Evolutionary conservation across 805 yeast genomes (phyloP).

Genomic region (Isabelozyma heimii): DNA sequence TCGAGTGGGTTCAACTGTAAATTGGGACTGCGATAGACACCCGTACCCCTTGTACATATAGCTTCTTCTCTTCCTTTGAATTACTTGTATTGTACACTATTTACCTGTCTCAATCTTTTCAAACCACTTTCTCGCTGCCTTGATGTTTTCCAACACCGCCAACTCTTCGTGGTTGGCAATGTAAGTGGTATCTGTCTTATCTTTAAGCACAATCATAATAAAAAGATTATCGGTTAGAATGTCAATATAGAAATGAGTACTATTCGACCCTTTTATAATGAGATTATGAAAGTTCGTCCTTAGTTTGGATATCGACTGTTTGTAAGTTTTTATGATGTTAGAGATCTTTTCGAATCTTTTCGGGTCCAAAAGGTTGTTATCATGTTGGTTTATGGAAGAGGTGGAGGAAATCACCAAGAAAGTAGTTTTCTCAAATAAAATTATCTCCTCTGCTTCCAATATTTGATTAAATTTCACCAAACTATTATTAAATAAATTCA

Average conservation of each 20-base stretch:
- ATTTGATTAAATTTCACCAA: conserved; percentile 69
- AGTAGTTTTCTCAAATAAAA: conserved; percentile 89
- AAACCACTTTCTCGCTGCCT: conserved; percentile 55
- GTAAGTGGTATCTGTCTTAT: conserved; percentile 21
- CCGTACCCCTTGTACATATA: no score
- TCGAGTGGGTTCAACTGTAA: no score
- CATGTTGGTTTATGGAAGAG: conserved; percentile 36
- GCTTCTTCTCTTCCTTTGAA: background rate
- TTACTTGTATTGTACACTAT: background rate
- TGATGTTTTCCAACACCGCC: conserved; percentile 54
- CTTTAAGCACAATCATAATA: conserved; percentile 57
- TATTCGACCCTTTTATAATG: conserved; percentile 60
- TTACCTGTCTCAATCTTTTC: conserved; percentile 37
- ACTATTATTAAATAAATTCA: conserved; percentile 73
- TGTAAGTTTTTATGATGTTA: conserved; percentile 89
- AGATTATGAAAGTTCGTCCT: conserved; percentile 80
- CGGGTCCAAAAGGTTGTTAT: conserved; percentile 57
- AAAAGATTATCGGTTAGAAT: conserved; percentile 59
- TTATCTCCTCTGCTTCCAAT: conserved; percentile 83
- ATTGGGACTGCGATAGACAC: no score
- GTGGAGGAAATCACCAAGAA: conserved; percentile 75
- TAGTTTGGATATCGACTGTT: conserved; percentile 85
- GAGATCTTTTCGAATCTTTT: conserved; percentile 92
- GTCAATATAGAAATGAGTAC: conserved; percentile 47
- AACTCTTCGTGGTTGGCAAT: conserved; percentile 40